Evolutionary conservation across 441 rosid genomes (phyloP).

Genomic region (California macrophylla): DNA sequence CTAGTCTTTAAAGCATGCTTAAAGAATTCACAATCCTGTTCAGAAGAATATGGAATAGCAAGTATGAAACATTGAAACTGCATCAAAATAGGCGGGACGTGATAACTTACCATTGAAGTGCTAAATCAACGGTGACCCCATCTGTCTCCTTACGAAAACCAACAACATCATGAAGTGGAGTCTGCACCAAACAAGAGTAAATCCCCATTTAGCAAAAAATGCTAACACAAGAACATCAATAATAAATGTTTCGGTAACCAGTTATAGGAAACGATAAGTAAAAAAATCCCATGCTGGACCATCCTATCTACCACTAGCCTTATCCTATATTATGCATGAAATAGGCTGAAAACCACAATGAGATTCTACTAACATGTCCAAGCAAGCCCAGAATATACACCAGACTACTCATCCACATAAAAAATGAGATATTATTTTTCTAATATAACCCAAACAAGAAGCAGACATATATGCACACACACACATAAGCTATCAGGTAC

Average conservation of each 20-base stretch:
- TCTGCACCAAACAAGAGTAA: conserved; percentile 42
- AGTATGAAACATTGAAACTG: not conserved
- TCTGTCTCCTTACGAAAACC: conserved; percentile 59
- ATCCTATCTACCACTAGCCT: not conserved
- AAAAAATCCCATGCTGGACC: not conserved
- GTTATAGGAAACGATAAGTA: not conserved
- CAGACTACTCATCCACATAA: not conserved
- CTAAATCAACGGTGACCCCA: conserved; percentile 56
- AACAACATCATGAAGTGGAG: conserved; percentile 76
- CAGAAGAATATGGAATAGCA: not conserved
- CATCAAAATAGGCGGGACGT: not conserved
- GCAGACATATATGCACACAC: not conserved
- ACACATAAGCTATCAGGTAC: too few species aligned
- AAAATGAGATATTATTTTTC: not conserved
- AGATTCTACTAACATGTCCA: not conserved
- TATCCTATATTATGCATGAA: not conserved
- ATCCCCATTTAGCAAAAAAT: conserved; percentile 19
- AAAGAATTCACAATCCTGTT: not conserved
- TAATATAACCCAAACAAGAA: not conserved
- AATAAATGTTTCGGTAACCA: not conserved
- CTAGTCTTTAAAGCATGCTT: not conserved
- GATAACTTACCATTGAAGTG: conserved; percentile 71
- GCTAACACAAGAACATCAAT: conserved; percentile 2
- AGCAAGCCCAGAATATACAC: not conserved
- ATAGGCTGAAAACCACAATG: not conserved